Conservation (phyloP, 78 protist genomes). For the Dictyostelium brefeldianum region DNA sequence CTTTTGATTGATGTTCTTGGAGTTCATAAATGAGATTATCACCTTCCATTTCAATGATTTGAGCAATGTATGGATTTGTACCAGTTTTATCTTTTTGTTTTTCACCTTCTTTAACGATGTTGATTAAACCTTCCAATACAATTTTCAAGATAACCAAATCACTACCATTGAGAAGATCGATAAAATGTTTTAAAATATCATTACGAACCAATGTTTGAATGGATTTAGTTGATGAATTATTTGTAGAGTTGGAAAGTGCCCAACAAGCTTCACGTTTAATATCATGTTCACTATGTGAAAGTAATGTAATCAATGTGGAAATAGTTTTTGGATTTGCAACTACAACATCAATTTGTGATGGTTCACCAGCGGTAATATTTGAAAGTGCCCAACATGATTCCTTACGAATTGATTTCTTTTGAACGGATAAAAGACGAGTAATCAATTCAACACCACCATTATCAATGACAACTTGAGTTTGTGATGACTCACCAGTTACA, state of each 20-base stretch:
- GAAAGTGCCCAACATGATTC: constrained; percentile 98
- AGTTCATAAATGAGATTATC: constrained; percentile 19
- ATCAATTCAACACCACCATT: constrained; percentile 81
- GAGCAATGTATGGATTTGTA: constrained; percentile 68
- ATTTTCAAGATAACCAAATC: constrained; percentile 92
- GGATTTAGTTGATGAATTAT: neutral
- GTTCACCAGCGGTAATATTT: constrained; percentile 98
- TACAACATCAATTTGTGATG: constrained; percentile 79
- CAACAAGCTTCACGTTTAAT: constrained; percentile 97
- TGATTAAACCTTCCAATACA: constrained; percentile 84
- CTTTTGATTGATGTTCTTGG: neutral
- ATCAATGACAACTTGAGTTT: constrained; percentile 95
- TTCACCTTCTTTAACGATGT: constrained; percentile 58
- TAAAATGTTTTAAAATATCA: constrained; percentile 79
- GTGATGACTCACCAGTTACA: constrained; percentile 97
- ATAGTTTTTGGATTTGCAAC: constrained; percentile 38
- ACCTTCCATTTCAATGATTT: constrained; percentile 33
- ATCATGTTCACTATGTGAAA: constrained; percentile 84
- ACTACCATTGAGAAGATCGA: constrained; percentile 7
- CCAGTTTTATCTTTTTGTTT: constrained; percentile 32
- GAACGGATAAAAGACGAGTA: constrained; percentile 1
- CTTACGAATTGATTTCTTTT: constrained; percentile 86
- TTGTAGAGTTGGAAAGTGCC: constrained; percentile 98
- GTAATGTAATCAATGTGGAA: constrained; percentile 80
- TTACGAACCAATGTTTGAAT: constrained; percentile 77